Conservation (phyloP, 768 basidiomycete genomes). For the Mrakia hoshinonis region DNA sequence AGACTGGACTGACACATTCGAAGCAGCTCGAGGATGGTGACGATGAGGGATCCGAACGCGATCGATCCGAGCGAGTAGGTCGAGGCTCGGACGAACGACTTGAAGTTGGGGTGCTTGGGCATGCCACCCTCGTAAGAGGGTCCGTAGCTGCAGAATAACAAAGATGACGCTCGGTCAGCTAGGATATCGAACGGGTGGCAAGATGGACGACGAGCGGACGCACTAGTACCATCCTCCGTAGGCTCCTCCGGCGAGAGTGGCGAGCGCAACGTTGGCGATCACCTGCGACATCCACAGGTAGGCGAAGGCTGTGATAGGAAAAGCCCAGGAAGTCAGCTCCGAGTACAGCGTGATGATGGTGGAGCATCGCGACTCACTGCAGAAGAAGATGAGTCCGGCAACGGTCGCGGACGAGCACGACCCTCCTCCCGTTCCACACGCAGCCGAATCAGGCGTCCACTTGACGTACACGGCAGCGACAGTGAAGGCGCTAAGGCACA, state of each 20-base stretch:
- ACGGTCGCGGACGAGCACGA: slow-evolving; percentile 67
- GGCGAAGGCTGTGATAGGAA: too few relatives aligned
- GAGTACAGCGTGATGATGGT: too few relatives aligned
- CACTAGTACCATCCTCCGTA: slow-evolving; percentile 48
- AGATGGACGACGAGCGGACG: neutral
- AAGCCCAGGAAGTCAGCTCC: too few relatives aligned
- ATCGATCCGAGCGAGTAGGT: slow-evolving; percentile 74
- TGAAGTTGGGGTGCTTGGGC: slow-evolving; percentile 62
- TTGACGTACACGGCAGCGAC: slow-evolving; percentile 56
- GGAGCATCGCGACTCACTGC: too few relatives aligned
- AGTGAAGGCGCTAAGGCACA: slow-evolving; percentile 57
- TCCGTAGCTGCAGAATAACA: slow-evolving; percentile 51
- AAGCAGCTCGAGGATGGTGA: slow-evolving; percentile 65
- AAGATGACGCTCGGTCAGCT: slow-evolving; percentile 29
- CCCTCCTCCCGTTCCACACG: slow-evolving; percentile 37
- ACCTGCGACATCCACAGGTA: slow-evolving; percentile 81
- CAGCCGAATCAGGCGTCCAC: slow-evolving; percentile 22
- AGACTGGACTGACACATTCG: slow-evolving; percentile 41
- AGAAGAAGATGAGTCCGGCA: slow-evolving; percentile 66
- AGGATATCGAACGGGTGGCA: too few relatives aligned
- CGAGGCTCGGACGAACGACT: slow-evolving; percentile 64
- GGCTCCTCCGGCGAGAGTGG: slow-evolving; percentile 71
- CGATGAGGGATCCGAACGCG: slow-evolving; percentile 74
- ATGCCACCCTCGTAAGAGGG: slow-evolving; percentile 53
- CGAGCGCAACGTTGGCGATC: slow-evolving; percentile 65